These are phyloP conservation scores for Oleoguttula mirabilis DNA, from an alignment of 495 filamentous ascomycete species.

Conservation along the genomic window DNA sequence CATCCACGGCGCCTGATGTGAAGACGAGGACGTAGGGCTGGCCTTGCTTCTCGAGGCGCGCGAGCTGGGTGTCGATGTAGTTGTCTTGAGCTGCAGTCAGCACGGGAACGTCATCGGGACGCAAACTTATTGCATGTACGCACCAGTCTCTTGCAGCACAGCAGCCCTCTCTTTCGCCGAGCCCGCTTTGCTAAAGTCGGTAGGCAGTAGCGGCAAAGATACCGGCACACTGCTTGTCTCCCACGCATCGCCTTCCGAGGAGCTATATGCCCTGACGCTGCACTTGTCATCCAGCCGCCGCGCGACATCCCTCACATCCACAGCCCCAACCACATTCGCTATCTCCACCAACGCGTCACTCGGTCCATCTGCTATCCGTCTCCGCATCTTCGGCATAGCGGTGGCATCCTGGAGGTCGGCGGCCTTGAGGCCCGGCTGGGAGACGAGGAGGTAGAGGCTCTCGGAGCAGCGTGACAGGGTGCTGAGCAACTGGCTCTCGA, in stretches of 20 bases:
- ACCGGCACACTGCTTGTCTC: not conserved
- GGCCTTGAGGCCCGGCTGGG: constrained; percentile 63
- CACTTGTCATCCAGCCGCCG: too few species aligned
- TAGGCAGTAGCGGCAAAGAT: not conserved
- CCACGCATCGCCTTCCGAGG: constrained; percentile 1
- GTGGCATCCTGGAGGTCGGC: constrained; percentile 43
- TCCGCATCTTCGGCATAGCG: constrained; percentile 49
- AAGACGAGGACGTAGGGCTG: constrained; percentile 16
- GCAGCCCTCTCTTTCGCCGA: constrained; percentile 5
- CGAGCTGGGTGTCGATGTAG: not conserved
- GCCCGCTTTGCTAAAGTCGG: not conserved
- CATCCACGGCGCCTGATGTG: too few species aligned
- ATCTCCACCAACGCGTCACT: constrained; percentile 17
- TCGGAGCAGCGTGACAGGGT: too few species aligned
- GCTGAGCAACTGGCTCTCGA: constrained; percentile 26
- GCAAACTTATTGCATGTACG: too few species aligned
- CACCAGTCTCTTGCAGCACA: constrained; percentile 39
- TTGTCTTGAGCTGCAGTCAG: too few species aligned
- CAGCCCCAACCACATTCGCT: constrained; percentile 23
- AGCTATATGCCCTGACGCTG: too few species aligned
- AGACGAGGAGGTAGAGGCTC: constrained; percentile 79
- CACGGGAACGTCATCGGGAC: too few species aligned
- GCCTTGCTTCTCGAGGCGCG: not conserved
- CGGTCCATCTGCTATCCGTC: constrained; percentile 24
- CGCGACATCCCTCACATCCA: constrained; percentile 5